Base-by-base conservation (phyloP, 345 rosid species). In the Citrus maxima region DNA sequence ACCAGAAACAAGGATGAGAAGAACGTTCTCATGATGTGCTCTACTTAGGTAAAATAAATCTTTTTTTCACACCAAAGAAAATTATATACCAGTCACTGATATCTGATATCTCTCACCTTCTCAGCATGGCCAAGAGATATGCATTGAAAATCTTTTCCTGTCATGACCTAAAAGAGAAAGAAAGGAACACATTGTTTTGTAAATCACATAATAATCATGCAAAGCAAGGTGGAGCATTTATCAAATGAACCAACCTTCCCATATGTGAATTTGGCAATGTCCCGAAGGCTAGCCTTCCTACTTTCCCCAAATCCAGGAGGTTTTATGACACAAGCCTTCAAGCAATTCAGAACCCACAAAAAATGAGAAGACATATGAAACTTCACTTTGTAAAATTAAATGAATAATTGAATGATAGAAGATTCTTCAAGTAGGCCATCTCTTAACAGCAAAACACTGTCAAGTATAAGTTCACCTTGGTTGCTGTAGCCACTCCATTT, bases 101-200 rank as follows among this genome's bases (percentile, higher is more conserved):
- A 32, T 32, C 34, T 32, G 34, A 32, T 32, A 54, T 40, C 5
- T 14, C 58, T 54, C 22, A 54, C 58, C 58, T 54, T 54, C 22
- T 54, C 6, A 19, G 58, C 58, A 19, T 5, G 7, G 58, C 58
- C 58, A 13, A 54, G 58, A 54, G 1, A 54, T 6, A 14, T 1
- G 6, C 6, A 19, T 32, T 4, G 0, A 54, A 54, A 54, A 5
- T 16, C 7, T 78, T 83, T 32, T 32, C 34, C 88, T 5, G 84
- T 82, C 68, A 85, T 80, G 32, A 88, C 84, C 91, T 88, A 74
- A 14, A 79, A 49, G 30, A 14, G 27, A 28, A 38, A 72, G 55
- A 22, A 35, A 67, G 4, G 19, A 7, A 54, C 8, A 38, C 24
- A 34, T 10, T 51, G 38, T n/a, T 49, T 54, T 30, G 16, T 19